phyloP scores from a whole-genome alignment of 179 eudicot species.

The Heliamphora pulchella region DNA sequence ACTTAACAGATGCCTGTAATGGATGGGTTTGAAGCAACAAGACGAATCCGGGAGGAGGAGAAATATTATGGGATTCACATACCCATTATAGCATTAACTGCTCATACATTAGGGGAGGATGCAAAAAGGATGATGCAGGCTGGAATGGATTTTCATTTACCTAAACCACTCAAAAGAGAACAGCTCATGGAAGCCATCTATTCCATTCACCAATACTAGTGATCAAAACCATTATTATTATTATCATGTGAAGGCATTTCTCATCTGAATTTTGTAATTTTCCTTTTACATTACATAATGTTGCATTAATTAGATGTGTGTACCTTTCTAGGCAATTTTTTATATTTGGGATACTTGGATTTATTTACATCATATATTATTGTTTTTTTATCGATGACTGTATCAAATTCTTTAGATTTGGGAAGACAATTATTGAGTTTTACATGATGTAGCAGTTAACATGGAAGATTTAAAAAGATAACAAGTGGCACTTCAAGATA shows the following conservation, averaged over 20 bases:
- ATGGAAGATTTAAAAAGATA: too few relatives aligned
- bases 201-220: slow-evolving; percentile 4
- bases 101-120: slow-evolving; percentile 47
- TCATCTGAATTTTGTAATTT: too few relatives aligned
- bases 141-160: slow-evolving; percentile 55
- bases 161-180: slow-evolving; percentile 49
- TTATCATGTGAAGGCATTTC: background rate
- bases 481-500: too few relatives aligned
- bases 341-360: too few relatives aligned
- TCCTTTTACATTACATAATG: background rate
- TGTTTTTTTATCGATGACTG: too few relatives aligned
- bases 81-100: slow-evolving; percentile 71
- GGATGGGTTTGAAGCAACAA: slow-evolving; percentile 76
- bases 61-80: slow-evolving; percentile 41
- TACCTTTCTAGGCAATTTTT: too few relatives aligned
- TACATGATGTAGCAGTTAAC: too few relatives aligned
- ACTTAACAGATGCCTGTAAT: slow-evolving; percentile 57
- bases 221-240: background rate
- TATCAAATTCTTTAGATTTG: too few relatives aligned
- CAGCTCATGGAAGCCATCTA: slow-evolving; percentile 34
- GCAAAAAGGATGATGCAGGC: slow-evolving; percentile 31
- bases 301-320: background rate
- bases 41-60: slow-evolving; percentile 55
- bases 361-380: too few relatives aligned
- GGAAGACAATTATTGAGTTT: too few relatives aligned